Base-by-base conservation (phyloP, 108 stramenopile genomes). In the Fragilariopsis cylindrus region DNA sequence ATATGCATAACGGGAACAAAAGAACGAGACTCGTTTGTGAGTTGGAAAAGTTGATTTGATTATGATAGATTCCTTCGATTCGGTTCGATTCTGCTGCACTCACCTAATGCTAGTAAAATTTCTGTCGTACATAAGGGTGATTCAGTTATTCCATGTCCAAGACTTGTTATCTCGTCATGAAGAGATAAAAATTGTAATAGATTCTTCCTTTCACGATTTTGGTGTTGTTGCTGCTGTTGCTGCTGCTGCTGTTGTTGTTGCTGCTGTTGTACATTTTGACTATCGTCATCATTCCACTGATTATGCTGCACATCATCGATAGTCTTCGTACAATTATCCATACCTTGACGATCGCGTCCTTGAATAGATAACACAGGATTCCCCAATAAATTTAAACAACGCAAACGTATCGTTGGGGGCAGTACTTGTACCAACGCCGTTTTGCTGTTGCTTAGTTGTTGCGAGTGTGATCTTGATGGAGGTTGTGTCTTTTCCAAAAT, bases 81-180 rank as follows among this genome's bases (percentile, higher is more conserved):
- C 30, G 30, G 1, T 30, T 30, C 30, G 30, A 30, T 30, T 30
- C 30, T 19, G 16, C 55, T 11, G 46, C n/a, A 11, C 62, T n/a
- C 45, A 63, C 62, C 62, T 52, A 68, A 16, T 12, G 30, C 49
- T 11, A 68, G 12, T 39, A 68, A 52, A 13, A 52, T 21, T 44
- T 68, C 49, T 19, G 67, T 68, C 0, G 67, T 68, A 44, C 67
- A 68, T 5, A 52, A 6, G 3, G 18, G 18, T 16, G 67, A 68
- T 68, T 68, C 67, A 9, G 67, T 68, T 4, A 68, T 68, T 18
- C 67, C 67, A 39, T 52, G 48, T 52, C 67, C 67, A 11, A 68
- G 49, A 48, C 49, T 68, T 39, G 49, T 30, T 39, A 68, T 18
- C 67, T 68, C 67, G 0, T 53, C 67, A 16, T 68, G 8, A 7